Base-by-base conservation (phyloP, 352 stramenopile genomes). In the Globisporangium camurandrum region DNA sequence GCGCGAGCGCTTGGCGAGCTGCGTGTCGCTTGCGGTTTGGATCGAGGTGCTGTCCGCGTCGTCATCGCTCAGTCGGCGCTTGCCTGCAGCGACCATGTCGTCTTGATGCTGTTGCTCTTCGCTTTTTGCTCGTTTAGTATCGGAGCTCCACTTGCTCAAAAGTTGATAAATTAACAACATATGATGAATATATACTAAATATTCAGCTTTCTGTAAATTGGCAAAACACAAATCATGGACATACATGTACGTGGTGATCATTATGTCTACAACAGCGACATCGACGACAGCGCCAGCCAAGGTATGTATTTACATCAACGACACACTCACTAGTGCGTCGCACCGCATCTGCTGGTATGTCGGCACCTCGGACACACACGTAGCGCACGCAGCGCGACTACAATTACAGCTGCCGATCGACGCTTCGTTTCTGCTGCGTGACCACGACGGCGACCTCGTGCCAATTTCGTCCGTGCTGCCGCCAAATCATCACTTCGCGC, bases 1-100 rank as follows among this genome's bases (percentile, higher is more conserved):
- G 34, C 78, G 75, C 46, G 73, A 77, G 27, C 72, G 72, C 69
- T 92, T 92, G 37, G 59, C 56, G 22, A 88, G 54, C 43, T 78
- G 74, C n/a, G 33, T 57, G 17, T 27, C 59, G 19, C 33, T 49
- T 12, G 38, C n/a, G 12, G 45, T 20, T 36, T 61, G 69, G 47
- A 83, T 56, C 34, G 63, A 28, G 54, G 54, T 5, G 56, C 39
- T 49, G 28, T 41, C 40, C 26, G 7, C 46, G 23, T 46, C 54
- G 23, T 53, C 53, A 17, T 61, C 60, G 26, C 47, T 51, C 33
- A 64, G 41, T 26, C 38, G 34, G 36, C 60, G 60, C 56, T 67
- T 67, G 38, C 46, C 47, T n/a, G 54, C 9, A 37, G 43, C 31
- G 37, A 43, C n/a, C 41, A 34, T 51, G 30, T 39, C 14, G 33